Percentiles rank a stretch among this genome's conserved stretches.
These are phyloP conservation scores for Xylaria sp. DNA, from an alignment of 2,329 filamentous ascomycete genomes.

Conservation along the genomic window DNA sequence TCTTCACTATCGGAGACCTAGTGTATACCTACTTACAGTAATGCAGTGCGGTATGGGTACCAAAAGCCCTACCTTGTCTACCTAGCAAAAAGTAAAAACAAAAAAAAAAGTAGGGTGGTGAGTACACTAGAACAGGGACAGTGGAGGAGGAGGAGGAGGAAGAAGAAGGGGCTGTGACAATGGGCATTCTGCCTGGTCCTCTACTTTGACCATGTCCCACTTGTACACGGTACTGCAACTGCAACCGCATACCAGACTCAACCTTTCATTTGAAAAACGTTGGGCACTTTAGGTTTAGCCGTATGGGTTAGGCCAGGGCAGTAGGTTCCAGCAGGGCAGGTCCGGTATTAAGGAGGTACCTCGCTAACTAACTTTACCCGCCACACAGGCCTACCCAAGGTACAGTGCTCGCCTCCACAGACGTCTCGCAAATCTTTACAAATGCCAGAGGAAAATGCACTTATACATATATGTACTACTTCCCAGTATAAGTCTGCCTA, in stretches of 20 bases:
- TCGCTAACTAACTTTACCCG: constrained; percentile 12
- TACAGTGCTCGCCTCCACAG: background rate
- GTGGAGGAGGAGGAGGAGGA: constrained; percentile 8
- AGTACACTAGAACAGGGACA: background rate
- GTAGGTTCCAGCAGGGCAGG: constrained; percentile 13
- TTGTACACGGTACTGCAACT: constrained; percentile 11
- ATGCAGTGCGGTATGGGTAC: background rate
- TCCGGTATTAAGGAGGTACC: constrained; percentile 23
- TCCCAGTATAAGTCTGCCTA: too few relatives aligned
- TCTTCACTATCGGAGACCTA: constrained; percentile 7
- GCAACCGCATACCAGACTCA: background rate
- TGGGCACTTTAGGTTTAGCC: constrained; percentile 28
- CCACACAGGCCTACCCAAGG: constrained; percentile 5
- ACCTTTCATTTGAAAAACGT: constrained; percentile 26
- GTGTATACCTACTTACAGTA: background rate
- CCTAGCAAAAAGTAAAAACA: too few relatives aligned
- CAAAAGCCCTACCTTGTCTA: background rate
- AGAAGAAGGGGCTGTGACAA: constrained; percentile 19
- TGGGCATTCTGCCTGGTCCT: constrained; percentile 1
- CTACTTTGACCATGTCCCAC: constrained; percentile 14
- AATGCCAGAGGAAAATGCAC: too few relatives aligned
- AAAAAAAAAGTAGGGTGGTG: background rate
- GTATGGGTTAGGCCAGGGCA: constrained; percentile 15
- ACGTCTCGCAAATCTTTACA: constrained; percentile 23
- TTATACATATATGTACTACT: too few relatives aligned